phyloP scores from a whole-genome alignment of 352 stramenopile species.

The Pythium monospermum region DNA sequence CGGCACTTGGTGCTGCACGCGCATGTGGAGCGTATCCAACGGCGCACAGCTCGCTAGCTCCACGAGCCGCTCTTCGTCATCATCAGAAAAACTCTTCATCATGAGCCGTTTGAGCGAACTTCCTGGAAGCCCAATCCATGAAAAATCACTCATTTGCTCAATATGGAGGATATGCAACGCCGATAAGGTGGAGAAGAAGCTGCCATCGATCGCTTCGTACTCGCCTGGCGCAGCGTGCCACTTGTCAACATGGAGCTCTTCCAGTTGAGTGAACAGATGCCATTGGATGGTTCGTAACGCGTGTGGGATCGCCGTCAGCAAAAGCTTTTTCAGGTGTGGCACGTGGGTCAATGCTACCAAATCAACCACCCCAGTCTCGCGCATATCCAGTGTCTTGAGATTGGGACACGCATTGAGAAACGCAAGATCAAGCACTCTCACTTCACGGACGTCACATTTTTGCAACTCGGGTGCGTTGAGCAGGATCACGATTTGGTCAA shows the following conservation, averaged over 20 bases:
- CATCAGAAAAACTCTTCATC: conserved; percentile 15
- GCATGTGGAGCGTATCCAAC: conserved; percentile 15
- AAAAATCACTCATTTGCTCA: conserved; percentile 24
- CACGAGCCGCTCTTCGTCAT: conserved; percentile 18
- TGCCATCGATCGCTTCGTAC: conserved; percentile 23
- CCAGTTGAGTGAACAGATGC: conserved; percentile 6
- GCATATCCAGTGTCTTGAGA: conserved; percentile 18
- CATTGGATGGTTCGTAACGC: conserved; percentile 18
- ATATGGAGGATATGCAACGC: conserved; percentile 14
- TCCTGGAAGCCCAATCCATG: conserved; percentile 14
- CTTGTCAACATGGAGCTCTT: conserved; percentile 20
- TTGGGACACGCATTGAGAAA: conserved; percentile 11
- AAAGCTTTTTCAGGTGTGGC: conserved; percentile 13
- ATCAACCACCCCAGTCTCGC: conserved; percentile 15
- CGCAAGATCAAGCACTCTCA: conserved; percentile 9
- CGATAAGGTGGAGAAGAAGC: conserved; percentile 15
- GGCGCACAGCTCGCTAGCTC: conserved; percentile 9
- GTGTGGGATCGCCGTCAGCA: conserved; percentile 16
- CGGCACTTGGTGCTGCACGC: conserved; percentile 15
- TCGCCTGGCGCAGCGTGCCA: conserved; percentile 16
- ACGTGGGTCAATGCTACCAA: conserved; percentile 1
- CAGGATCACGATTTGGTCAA: conserved; percentile 11
- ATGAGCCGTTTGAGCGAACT: conserved; percentile 15
- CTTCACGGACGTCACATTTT: conserved; percentile 17
- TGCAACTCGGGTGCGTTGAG: conserved; percentile 16